Percentiles rank a stretch among this genome's conserved stretches.
Evolutionary conservation across 306 rosid genomes (phyloP).

Genomic region (Echinosophora koreensis): DNA sequence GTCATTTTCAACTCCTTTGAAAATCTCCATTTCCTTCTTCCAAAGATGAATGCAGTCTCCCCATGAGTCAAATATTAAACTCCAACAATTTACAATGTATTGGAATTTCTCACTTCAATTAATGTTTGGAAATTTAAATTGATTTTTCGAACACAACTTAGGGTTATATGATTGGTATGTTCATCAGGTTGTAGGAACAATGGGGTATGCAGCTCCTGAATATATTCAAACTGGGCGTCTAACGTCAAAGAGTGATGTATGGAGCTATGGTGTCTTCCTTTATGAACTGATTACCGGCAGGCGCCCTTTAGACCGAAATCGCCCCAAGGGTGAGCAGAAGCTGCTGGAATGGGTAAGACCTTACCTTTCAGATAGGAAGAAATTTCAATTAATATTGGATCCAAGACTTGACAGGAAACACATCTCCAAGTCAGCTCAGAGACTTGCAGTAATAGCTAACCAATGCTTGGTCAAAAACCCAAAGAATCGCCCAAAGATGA

Average conservation of each 20-base stretch:
- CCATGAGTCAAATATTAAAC: too few species aligned
- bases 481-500: constrained; percentile 96
- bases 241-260: constrained; percentile 85
- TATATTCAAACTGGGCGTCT: constrained; percentile 92
- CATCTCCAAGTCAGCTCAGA: constrained; percentile 71
- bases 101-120: too few species aligned
- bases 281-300: constrained; percentile 97
- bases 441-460: constrained; percentile 80
- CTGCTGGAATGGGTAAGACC: constrained; percentile 96
- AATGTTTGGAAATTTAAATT: too few species aligned
- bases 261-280: constrained; percentile 97
- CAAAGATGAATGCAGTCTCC: too few species aligned
- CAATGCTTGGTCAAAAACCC: constrained; percentile 81
- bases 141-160: background rate
- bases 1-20: too few species aligned
- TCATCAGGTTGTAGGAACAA: constrained; percentile 90
- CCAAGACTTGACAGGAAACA: constrained; percentile 87
- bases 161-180: constrained; percentile 46
- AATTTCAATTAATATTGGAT: constrained; percentile 82
- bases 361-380: constrained; percentile 75
- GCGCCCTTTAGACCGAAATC: constrained; percentile 84
- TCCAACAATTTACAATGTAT: too few species aligned
- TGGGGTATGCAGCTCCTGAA: constrained; percentile 99
- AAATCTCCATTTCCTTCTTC: too few species aligned
- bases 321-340: constrained; percentile 95